Evolutionary conservation across 495 filamentous ascomycete genomes (phyloP), one percentile per base, ranked within the genome.

Genomic region (Haplographium delicatum): DNA sequence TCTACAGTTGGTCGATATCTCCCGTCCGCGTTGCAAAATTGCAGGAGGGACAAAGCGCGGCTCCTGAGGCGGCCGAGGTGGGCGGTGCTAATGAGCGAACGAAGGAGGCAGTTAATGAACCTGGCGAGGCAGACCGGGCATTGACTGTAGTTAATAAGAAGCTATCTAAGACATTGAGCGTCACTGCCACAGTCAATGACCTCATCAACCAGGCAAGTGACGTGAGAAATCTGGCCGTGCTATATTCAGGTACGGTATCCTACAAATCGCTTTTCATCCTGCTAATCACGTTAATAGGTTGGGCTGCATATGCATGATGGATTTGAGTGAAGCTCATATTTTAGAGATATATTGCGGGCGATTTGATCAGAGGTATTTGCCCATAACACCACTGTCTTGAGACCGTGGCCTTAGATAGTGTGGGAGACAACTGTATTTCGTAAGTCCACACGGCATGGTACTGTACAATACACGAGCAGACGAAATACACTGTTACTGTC

Each of bases 1-100:
- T 99, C 51, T 95, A 96, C 65, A 89, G 78, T 60, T 99, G 93
- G 93, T 88, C 86, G 15, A 81, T 97, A 16, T 93, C 88, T n/a
- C 91, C 93, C 0, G 68, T 95, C 43, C 80, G 90, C 40, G 79
- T 95, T 68, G 79, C 74, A 16, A 76, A 74, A 47, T 59, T 78
- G 53, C 79, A 79, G 60, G 79, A 78, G 50, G 70, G 72, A 3
- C 67, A 73, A 33, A 69, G 60, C n/a, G 72, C 65, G 22, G 22
- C 68, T 66, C n/a, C 65, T 65, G 19, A 40, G 22, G 38, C 39
- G 15, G 20, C 39, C 6, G 44, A 62, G 63, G 56, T 67, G 20
- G 57, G 55, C 8, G 30, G 45, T 6, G 68, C 60, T 9, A 65
- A 56, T 11, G 60, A 43, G 5, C 65, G 60, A 5, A 53, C 46